Percentiles rank a stretch among this genome's conserved stretches.
These are phyloP conservation scores for Cladosporium sp. DNA, from an alignment of 2,329 filamentous ascomycete species.

Conservation along the genomic window DNA sequence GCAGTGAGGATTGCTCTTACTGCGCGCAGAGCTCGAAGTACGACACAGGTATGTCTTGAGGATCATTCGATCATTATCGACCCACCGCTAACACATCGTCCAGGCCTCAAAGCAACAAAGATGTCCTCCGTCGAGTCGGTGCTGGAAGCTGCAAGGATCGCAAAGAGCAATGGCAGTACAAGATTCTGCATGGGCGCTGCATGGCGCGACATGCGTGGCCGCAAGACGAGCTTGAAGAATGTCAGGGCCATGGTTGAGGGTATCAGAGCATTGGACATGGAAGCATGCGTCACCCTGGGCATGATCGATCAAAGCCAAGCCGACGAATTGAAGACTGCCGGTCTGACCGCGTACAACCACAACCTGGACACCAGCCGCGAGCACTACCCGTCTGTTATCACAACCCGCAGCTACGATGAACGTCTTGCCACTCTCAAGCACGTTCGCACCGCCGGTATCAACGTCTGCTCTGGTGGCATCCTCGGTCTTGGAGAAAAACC, in stretches of 20 bases:
- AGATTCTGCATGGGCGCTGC: constrained; percentile 95
- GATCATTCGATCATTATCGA: not conserved
- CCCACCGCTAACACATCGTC: not conserved
- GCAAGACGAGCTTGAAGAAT: constrained; percentile 79
- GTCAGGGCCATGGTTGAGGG: constrained; percentile 84
- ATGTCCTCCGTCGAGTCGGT: constrained; percentile 79
- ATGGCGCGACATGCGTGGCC: constrained; percentile 90
- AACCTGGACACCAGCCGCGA: constrained; percentile 89
- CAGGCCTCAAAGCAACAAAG: constrained; percentile 71
- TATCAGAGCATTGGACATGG: constrained; percentile 80
- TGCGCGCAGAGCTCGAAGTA: constrained; percentile 86
- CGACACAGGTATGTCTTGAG: constrained; percentile 54
- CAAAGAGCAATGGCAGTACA: constrained; percentile 81
- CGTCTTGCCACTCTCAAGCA: constrained; percentile 75
- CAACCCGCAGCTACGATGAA: constrained; percentile 84
- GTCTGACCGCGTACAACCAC: constrained; percentile 90
- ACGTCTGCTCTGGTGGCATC: constrained; percentile 88
- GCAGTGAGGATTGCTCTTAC: constrained; percentile 90
- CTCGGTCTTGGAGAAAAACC: constrained; percentile 78
- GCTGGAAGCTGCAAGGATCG: constrained; percentile 72
- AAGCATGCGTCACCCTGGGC: constrained; percentile 88
- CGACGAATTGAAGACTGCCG: constrained; percentile 76
- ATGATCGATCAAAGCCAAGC: constrained; percentile 75
- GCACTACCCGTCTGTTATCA: constrained; percentile 84
- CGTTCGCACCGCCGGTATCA: constrained; percentile 82